These are phyloP conservation scores for Amauroascus niger DNA, from an alignment of 2,329 filamentous ascomycete species.

Conservation along the genomic window DNA sequence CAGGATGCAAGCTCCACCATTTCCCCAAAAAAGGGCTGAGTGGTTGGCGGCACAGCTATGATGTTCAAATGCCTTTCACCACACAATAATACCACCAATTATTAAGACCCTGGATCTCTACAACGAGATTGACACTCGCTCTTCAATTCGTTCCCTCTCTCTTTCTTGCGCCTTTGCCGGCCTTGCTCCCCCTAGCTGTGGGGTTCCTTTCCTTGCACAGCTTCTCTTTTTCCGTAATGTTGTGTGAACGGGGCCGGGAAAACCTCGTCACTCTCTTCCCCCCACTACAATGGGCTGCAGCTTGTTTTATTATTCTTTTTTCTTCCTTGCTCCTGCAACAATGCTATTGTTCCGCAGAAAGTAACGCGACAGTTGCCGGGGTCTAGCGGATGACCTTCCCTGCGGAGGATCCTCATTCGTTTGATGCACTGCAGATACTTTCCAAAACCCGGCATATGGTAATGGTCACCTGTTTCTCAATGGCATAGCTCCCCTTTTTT, in stretches of 20 bases:
- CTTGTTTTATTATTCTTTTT: background rate
- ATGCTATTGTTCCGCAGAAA: slow-evolving; percentile 11
- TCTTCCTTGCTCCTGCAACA: background rate
- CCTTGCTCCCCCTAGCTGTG: background rate
- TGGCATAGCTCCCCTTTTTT: slow-evolving; percentile 1
- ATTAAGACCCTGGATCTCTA: background rate
- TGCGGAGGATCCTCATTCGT: background rate
- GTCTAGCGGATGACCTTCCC: slow-evolving; percentile 1
- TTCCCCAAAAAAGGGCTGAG: background rate
- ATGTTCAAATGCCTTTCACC: background rate
- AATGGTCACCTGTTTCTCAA: slow-evolving; percentile 10
- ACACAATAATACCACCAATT: background rate
- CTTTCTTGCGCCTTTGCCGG: background rate
- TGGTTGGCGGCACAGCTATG: slow-evolving; percentile 10
- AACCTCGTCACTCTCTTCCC: background rate
- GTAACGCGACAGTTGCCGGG: slow-evolving; percentile 7
- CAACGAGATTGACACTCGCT: background rate
- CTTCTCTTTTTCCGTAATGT: background rate
- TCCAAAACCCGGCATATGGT: slow-evolving; percentile 10
- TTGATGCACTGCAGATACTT: slow-evolving; percentile 9
- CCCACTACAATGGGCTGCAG: background rate
- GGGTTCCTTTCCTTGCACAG: background rate
- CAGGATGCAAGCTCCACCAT: slow-evolving; percentile 2
- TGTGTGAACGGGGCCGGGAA: background rate
- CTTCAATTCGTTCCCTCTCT: background rate